Evolutionary conservation across 2,329 filamentous ascomycete species (phyloP), one percentile per base, ranked within the genome.

Genomic region (Ceratocystis harringtonii): DNA sequence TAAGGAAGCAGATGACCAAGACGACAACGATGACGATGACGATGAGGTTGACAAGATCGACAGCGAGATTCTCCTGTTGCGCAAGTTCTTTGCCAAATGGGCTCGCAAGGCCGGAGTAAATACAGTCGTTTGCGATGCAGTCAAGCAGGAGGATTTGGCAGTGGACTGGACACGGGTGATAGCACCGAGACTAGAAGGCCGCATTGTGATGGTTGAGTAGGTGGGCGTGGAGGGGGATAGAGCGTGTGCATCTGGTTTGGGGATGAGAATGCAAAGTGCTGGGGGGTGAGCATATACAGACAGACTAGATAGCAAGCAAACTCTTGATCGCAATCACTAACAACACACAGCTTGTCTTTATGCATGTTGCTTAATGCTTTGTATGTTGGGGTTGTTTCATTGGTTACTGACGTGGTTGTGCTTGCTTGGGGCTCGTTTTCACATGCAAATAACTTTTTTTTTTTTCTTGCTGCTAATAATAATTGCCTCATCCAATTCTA

Each of bases 91-190:
- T 71, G 76, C 79, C 22, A 89, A 88, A 70, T 95, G 90, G 90
- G 87, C 86, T 71, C 78, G 81, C 25, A 75, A 84, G 67, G 84
- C 87, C 0, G 84, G 85, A 0, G 76, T 95, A 22, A 78, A 84
- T 67, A 79, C 77, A 63, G 71, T 74, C 62, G 72, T 77, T 10
- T 80, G 77, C 50, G 81, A 82, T 67, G 79, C 81, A 17, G 80
- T 89, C 67, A 78, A 80, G 66, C 78, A 84, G 62, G 80, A 77
- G 0, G 84, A 85, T 68, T 78, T 78, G 57, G 81, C 84, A 62
- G 84, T 87, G 41, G 81, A 86, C 69, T 95, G 90, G 90, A 92
- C 89, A 7, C 84, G 82, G 68, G 87, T 89, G 1, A 92, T 95
- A 73, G 84, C 86, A 65, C 91, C 91, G 0, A 81, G 81, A 66